Base-by-base conservation (phyloP, 2,329 filamentous ascomycete species). In the Diaporthe humulicola region DNA sequence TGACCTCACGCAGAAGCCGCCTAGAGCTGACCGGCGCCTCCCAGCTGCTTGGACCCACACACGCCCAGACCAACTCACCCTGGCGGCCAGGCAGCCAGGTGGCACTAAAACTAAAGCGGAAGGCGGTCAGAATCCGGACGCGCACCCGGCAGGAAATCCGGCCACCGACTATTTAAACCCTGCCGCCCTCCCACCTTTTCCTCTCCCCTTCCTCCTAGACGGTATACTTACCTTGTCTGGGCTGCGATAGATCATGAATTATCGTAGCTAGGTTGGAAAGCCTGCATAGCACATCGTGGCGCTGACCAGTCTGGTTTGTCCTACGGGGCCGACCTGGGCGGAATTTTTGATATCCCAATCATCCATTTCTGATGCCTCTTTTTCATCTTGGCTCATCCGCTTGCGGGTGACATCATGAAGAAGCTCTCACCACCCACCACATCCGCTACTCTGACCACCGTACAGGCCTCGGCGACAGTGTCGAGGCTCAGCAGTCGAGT, bases 251-350 rank as follows among this genome's bases (percentile, higher is more conserved):
- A 81, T 88, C 87, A 88, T 77, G 84, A 85, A 84, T 80, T 77
- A 82, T 80, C 79, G 79, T 74, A 78, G 78, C 81, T 83, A 87
- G 84, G 80, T 79, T 79, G 83, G 84, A 81, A 83, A 82, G 83
- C 85, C 86, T 88, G 86, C 86, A 88, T 88, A 87, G 86, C 86
- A 89, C 87, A 86, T 81, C 86, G 86, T 84, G 87, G 86, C 83
- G 85, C 86, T 83, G 80, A 83, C 82, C 83, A 81, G 80, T 79
- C 83, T 87, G 84, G 83, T 87, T 87, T 88, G 86, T 85, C 86
- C 85, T 88, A 87, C 83, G 84, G 85, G 85, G 84, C 86, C 87
- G 86, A 88, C 84, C 85, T 83, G 82, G 83, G 84, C 81, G 84
- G 58, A 88, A 87, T 87, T 87, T 87, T 87, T 86, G 86, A 83